Conservation (phyloP, 2,329 filamentous ascomycete species). For the Aspergillus clavatus region DNA sequence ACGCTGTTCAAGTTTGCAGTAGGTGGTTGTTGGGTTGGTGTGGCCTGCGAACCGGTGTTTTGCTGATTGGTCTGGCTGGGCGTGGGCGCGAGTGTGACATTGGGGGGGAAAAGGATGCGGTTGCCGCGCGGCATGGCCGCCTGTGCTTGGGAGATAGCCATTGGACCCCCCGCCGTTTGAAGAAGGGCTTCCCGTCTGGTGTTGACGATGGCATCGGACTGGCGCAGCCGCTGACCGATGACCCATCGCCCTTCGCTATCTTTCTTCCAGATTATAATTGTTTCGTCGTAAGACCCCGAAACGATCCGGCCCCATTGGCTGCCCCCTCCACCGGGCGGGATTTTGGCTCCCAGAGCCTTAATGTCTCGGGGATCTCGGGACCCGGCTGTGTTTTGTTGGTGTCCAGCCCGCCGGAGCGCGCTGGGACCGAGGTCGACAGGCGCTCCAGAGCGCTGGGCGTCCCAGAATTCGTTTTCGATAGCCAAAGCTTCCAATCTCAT, state of each 20-base stretch:
- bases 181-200: slow-evolving; percentile 15
- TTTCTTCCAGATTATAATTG: slow-evolving; percentile 89
- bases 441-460: slow-evolving; percentile 48
- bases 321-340: slow-evolving; percentile 86
- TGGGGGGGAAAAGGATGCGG: neutral
- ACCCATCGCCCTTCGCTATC: slow-evolving; percentile 82
- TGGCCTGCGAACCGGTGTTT: neutral
- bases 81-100: too few species aligned
- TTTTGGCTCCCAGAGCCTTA: slow-evolving; percentile 69
- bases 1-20: too few species aligned
- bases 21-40: too few species aligned
- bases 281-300: slow-evolving; percentile 93
- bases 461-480: slow-evolving; percentile 69
- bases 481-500: slow-evolving; percentile 67
- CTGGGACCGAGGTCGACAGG: slow-evolving; percentile 32
- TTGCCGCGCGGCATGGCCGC: neutral
- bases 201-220: slow-evolving; percentile 49
- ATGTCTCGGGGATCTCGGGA: slow-evolving; percentile 72
- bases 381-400: slow-evolving; percentile 59
- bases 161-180: too few species aligned
- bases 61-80: neutral
- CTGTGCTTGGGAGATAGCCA: slow-evolving; percentile 14
- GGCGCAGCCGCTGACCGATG: slow-evolving; percentile 66
- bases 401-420: slow-evolving; percentile 49
- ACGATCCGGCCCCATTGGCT: slow-evolving; percentile 91